Conservation (phyloP, 2,329 filamentous ascomycete species). For the Calcarisporium arbuscula region DNA sequence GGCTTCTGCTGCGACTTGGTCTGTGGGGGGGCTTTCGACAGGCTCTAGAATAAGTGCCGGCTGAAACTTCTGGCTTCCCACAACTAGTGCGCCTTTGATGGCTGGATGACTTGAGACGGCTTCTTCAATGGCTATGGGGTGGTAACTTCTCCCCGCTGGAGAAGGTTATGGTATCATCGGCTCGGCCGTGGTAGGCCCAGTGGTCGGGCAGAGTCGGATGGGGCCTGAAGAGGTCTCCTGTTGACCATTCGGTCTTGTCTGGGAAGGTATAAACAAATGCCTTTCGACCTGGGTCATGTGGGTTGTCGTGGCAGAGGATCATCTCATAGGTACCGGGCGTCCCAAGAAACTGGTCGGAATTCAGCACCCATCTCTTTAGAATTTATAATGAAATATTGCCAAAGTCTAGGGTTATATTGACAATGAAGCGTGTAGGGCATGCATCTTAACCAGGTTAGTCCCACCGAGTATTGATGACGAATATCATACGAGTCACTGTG, state of each 20-base stretch:
- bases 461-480: not conserved
- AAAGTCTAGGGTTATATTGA: constrained; percentile 25
- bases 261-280: constrained; percentile 31
- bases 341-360: constrained; percentile 22
- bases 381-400: constrained; percentile 38
- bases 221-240: constrained; percentile 27
- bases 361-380: constrained; percentile 33
- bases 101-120: constrained; percentile 21
- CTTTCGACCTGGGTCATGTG: constrained; percentile 26
- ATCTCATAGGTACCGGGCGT: constrained; percentile 18
- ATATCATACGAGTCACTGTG: not conserved
- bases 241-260: constrained; percentile 27
- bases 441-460: constrained; percentile 18
- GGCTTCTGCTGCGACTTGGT: constrained; percentile 12
- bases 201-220: constrained; percentile 25
- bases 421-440: constrained; percentile 26
- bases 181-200: constrained; percentile 30
- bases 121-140: constrained; percentile 30
- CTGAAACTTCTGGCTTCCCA: constrained; percentile 40
- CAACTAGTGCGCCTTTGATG: constrained; percentile 26
- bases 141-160: constrained; percentile 36
- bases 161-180: constrained; percentile 35
- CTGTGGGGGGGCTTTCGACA: constrained; percentile 15
- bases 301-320: constrained; percentile 29
- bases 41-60: constrained; percentile 43